Percentiles rank a stretch among this genome's conserved stretches.
phyloP scores from a whole-genome alignment of 2,329 filamentous ascomycete genomes.

The Periconia sp. region DNA sequence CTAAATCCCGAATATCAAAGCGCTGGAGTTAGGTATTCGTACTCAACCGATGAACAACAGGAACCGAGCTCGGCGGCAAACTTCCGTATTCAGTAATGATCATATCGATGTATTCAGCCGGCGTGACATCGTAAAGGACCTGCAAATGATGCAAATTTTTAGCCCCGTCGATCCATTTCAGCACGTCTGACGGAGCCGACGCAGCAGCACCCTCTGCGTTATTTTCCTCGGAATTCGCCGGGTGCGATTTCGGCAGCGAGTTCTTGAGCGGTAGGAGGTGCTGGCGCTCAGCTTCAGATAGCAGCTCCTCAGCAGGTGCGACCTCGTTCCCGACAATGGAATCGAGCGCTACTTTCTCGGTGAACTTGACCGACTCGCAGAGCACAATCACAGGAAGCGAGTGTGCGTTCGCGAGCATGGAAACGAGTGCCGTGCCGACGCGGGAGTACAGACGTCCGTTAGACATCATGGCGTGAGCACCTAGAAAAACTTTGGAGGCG shows the following conservation, averaged over 20 bases:
- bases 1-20: neutral
- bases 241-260: conserved; percentile 18
- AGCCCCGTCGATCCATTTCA: conserved; percentile 41
- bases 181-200: conserved; percentile 30
- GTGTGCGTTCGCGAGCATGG: conserved; percentile 75
- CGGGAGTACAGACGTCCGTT: conserved; percentile 90
- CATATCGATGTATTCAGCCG: conserved; percentile 80
- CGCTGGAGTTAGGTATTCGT: conserved; percentile 33
- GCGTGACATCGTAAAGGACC: conserved; percentile 90
- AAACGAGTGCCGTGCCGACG: conserved; percentile 82
- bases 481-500: conserved; percentile 75
- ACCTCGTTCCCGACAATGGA: conserved; percentile 95
- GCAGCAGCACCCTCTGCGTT: conserved; percentile 16
- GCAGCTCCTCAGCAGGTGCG: conserved; percentile 70
- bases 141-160: conserved; percentile 63
- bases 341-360: conserved; percentile 84
- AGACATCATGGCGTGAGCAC: conserved; percentile 89
- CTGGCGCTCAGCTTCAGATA: conserved; percentile 39
- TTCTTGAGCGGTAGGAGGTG: conserved; percentile 34
- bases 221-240: conserved; percentile 22
- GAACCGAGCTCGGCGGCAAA: conserved; percentile 82
- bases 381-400: conserved; percentile 83
- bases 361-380: conserved; percentile 94
- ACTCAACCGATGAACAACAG: conserved; percentile 66
- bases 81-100: conserved; percentile 91